Conservation (phyloP, 2,329 filamentous ascomycete species). For the Drechslerella coelobrocha region DNA sequence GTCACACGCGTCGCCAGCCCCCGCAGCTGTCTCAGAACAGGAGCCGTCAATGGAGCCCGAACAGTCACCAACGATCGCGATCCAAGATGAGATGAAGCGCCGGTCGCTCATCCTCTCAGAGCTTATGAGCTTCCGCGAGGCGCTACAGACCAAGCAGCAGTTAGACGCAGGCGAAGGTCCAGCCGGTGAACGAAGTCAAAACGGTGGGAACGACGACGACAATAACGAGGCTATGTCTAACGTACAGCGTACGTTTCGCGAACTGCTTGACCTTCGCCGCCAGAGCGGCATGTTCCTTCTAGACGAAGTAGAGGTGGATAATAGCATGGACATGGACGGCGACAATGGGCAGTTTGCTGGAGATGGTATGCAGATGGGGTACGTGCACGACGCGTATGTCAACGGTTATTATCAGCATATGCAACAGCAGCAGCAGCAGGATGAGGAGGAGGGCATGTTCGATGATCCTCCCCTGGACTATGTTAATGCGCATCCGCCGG, state of each 20-base stretch:
- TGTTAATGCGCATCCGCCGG: conserved; percentile 39
- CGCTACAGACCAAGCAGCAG: conserved; percentile 5
- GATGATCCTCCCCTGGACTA: conserved; percentile 43
- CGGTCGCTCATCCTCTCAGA: conserved; percentile 44
- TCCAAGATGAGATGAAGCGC: conserved; percentile 48
- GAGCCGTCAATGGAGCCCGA: conserved; percentile 5
- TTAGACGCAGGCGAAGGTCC: not conserved
- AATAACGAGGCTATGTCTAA: conserved; percentile 14
- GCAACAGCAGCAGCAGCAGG: not conserved
- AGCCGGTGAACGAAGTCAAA: not conserved
- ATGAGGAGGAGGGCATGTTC: conserved; percentile 44
- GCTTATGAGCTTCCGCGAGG: conserved; percentile 43
- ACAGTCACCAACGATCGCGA: conserved; percentile 27
- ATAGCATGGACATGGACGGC: conserved; percentile 4
- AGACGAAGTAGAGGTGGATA: conserved; percentile 22
- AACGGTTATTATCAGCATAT: not conserved
- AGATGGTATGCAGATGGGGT: conserved; percentile 8
- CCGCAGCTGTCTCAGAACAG: not conserved
- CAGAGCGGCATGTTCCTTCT: conserved; percentile 34
- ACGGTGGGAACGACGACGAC: not conserved
- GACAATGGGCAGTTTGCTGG: not conserved
- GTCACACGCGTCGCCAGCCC: not conserved
- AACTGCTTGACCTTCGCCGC: conserved; percentile 26
- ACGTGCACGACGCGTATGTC: conserved; percentile 15
- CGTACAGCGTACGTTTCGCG: conserved; percentile 27